Conservation (phyloP, 1,139 yeast genomes). For the Saccharomycopsis hybrid region DNA sequence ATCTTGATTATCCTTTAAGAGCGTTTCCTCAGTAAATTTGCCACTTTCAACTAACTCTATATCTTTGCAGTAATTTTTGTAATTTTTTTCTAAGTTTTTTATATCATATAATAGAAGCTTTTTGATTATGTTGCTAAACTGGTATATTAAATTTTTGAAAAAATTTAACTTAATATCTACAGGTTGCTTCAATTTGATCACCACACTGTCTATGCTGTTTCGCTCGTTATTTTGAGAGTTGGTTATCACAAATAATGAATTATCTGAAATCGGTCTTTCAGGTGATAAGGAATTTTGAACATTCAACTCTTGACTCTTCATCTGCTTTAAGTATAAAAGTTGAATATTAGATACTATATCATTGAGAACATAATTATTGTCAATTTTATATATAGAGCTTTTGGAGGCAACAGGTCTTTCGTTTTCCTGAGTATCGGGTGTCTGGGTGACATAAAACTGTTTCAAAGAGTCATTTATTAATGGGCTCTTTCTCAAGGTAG, state of each 20-base stretch:
- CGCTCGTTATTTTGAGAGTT: slow-evolving; percentile 4
- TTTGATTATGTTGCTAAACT: slow-evolving; percentile 17
- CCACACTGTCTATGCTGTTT: background rate
- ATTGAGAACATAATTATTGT: background rate
- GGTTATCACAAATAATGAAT: slow-evolving; percentile 9
- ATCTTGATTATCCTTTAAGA: slow-evolving; percentile 13
- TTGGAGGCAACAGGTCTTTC: background rate
- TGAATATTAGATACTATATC: slow-evolving; percentile 14
- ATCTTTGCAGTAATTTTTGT: slow-evolving; percentile 12
- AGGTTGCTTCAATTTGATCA: slow-evolving; percentile 15
- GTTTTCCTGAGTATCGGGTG: background rate
- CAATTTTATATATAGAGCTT: background rate
- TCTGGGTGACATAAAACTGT: slow-evolving; percentile 5
- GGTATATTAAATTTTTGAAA: slow-evolving; percentile 18
- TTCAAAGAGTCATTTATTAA: slow-evolving; percentile 11
- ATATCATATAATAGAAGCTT: slow-evolving; percentile 19
- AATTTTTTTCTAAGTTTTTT: slow-evolving; percentile 15
- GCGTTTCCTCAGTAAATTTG: slow-evolving; percentile 19
- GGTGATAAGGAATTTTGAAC: too few relatives aligned
- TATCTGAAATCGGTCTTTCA: too few relatives aligned
- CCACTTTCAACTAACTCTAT: slow-evolving; percentile 16
- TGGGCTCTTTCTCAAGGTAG: slow-evolving; percentile 11
- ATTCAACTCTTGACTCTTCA: slow-evolving; percentile 9
- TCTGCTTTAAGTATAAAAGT: slow-evolving; percentile 16
- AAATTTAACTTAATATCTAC: slow-evolving; percentile 15